Evolutionary conservation across 2,329 filamentous ascomycete species (phyloP).

Genomic region (Curvularia sp.): DNA sequence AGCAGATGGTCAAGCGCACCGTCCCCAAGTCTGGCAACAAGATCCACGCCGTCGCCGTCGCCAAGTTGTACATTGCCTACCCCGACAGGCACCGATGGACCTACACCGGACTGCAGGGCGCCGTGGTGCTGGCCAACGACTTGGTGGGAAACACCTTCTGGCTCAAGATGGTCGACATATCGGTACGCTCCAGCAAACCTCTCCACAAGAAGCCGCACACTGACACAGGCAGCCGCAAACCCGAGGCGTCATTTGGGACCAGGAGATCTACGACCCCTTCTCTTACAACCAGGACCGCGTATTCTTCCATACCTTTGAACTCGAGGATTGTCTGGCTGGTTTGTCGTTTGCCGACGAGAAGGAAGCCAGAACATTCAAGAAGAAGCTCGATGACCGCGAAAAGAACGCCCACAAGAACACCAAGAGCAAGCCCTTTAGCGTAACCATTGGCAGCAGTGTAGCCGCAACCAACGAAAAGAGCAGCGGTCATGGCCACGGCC

Average conservation of each 20-base stretch:
- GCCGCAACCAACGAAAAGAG: conserved; percentile 40
- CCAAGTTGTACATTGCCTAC: conserved; percentile 90
- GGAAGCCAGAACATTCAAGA: conserved; percentile 94
- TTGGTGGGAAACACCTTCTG: conserved; percentile 94
- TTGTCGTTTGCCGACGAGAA: conserved; percentile 96
- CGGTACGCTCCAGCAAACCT: conserved; percentile 64
- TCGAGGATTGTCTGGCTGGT: conserved; percentile 88
- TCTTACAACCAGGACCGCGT: conserved; percentile 95
- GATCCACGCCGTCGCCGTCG: conserved; percentile 94
- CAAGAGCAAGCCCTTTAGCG: conserved; percentile 74
- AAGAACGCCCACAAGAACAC: conserved; percentile 94
- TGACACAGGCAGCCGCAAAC: conserved; percentile 61
- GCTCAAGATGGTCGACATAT: conserved; percentile 97
- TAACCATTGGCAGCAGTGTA: conserved; percentile 37
- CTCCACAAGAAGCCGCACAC: conserved; percentile 1
- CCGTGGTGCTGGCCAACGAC: conserved; percentile 89
- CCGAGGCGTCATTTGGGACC: conserved; percentile 53
- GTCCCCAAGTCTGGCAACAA: conserved; percentile 96
- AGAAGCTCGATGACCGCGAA: conserved; percentile 95
- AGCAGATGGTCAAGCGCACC: conserved; percentile 92
- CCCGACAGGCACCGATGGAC: conserved; percentile 88
- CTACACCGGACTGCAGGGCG: conserved; percentile 91
- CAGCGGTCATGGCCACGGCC: conserved; percentile 51
- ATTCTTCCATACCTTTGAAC: conserved; percentile 97
- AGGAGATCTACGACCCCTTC: conserved; percentile 96